These are phyloP conservation scores for Penicillium sp. DNA, from an alignment of 2,329 filamentous ascomycete genomes.

Conservation along the genomic window DNA sequence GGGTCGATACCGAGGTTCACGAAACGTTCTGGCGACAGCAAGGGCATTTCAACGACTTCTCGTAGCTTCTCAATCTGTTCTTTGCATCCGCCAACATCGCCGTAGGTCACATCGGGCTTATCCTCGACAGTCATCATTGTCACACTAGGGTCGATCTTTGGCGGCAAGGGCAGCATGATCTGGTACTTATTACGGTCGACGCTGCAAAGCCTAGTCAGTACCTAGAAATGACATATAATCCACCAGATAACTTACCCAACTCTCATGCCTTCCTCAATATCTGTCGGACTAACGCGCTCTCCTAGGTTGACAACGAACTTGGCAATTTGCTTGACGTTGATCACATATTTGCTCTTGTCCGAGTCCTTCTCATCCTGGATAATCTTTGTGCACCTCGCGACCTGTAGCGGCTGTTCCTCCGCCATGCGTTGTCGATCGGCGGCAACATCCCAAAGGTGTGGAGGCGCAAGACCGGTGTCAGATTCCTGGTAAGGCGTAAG, in stretches of 20 bases:
- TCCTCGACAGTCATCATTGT: conserved; percentile 99
- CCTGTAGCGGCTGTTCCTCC: conserved; percentile 96
- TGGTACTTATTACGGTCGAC: conserved; percentile 99
- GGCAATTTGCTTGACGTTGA: conserved; percentile 99
- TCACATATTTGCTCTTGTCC: conserved; percentile 99
- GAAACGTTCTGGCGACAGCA: conserved; percentile 93
- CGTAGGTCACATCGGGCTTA: conserved; percentile 98
- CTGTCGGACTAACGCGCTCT: conserved; percentile 93
- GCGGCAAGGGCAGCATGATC: conserved; percentile 91
- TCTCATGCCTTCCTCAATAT: conserved; percentile 99
- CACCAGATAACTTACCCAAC: conserved; percentile 63
- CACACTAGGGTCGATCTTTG: conserved; percentile 97
- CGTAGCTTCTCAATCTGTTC: conserved; percentile 99
- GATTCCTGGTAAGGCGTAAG: conserved; percentile 68
- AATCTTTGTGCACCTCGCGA: conserved; percentile 98
- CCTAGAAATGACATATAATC: not conserved
- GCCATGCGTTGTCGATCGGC: conserved; percentile 98
- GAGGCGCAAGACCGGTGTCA: conserved; percentile 94
- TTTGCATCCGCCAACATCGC: conserved; percentile 97
- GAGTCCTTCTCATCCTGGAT: conserved; percentile 94
- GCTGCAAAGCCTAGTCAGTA: conserved; percentile 39
- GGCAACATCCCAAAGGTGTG: conserved; percentile 97
- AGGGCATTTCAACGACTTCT: conserved; percentile 97
- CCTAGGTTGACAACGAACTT: conserved; percentile 99
- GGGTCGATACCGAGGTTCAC: conserved; percentile 99